Evolutionary conservation across 805 yeast species (phyloP).

Genomic region (Suhomyces sp.): DNA sequence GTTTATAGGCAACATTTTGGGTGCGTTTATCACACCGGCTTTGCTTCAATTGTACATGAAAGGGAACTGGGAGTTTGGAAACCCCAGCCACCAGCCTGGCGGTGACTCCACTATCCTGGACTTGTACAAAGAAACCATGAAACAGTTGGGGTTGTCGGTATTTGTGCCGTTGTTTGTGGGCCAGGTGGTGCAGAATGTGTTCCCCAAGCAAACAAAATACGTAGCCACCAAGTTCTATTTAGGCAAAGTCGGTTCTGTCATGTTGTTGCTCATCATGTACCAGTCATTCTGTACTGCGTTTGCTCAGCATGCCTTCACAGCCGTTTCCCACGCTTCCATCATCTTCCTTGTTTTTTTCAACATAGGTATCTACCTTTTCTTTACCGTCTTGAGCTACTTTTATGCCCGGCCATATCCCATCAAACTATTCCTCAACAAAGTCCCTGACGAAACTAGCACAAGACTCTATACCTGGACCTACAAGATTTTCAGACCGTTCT

Average conservation of each 20-base stretch:
- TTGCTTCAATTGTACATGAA: conserved; percentile 65
- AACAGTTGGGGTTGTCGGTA: conserved; percentile 79
- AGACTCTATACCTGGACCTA: conserved; percentile 45
- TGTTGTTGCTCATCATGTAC: conserved; percentile 75
- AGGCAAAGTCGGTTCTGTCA: conserved; percentile 73
- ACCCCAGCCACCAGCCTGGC: conserved; percentile 57
- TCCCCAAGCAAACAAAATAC: conserved; percentile 65
- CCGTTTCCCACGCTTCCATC: conserved; percentile 64
- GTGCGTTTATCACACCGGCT: conserved; percentile 87
- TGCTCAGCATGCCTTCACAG: conserved; percentile 72
- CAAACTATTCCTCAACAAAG: conserved; percentile 35
- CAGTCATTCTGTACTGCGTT: conserved; percentile 85
- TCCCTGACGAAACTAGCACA: conserved; percentile 49
- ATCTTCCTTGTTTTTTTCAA: conserved; percentile 81
- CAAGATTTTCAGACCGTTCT: conserved; percentile 56
- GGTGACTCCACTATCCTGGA: conserved; percentile 47
- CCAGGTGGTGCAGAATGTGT: conserved; percentile 69
- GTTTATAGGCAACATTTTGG: conserved; percentile 76
- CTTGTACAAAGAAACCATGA: conserved; percentile 76
- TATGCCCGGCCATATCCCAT: conserved; percentile 62
- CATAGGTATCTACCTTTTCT: conserved; percentile 72
- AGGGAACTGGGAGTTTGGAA: conserved; percentile 70
- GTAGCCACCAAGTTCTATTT: conserved; percentile 54
- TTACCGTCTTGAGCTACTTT: conserved; percentile 60
- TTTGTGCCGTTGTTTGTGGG: conserved; percentile 89